phyloP scores from a whole-genome alignment of 2,329 filamentous ascomycete genomes.

The Cladosporium sp. region DNA sequence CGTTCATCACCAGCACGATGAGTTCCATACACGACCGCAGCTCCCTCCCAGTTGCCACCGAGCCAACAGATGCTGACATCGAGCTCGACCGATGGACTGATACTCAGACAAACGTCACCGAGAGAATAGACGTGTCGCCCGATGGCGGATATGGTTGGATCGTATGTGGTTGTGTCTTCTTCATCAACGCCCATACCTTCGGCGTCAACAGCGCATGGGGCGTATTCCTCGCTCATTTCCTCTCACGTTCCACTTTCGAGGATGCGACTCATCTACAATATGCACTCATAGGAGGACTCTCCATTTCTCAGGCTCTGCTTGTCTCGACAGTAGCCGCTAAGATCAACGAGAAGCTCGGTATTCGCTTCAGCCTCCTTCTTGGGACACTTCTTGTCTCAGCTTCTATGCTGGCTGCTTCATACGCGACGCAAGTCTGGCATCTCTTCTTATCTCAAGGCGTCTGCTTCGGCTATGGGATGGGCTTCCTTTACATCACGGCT shows the following conservation, averaged over 20 bases:
- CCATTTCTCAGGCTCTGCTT: slow-evolving; percentile 63
- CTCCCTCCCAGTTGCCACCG: not conserved
- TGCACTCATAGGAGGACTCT: slow-evolving; percentile 73
- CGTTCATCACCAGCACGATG: not conserved
- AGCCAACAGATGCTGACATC: not conserved
- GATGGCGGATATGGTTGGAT: slow-evolving; percentile 62
- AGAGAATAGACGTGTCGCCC: slow-evolving; percentile 47
- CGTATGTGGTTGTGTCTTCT: slow-evolving; percentile 44
- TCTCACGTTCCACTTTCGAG: slow-evolving; percentile 60
- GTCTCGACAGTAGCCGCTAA: slow-evolving; percentile 66
- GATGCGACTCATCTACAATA: slow-evolving; percentile 64
- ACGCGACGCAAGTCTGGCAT: slow-evolving; percentile 69
- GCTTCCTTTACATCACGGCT: slow-evolving; percentile 68
- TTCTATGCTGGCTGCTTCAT: slow-evolving; percentile 68
- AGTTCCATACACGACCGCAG: not conserved
- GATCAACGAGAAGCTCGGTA: slow-evolving; percentile 60
- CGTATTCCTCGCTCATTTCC: slow-evolving; percentile 73
- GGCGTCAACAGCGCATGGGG: slow-evolving; percentile 54
- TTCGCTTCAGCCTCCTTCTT: slow-evolving; percentile 61
- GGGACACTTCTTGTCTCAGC: slow-evolving; percentile 63
- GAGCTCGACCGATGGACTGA: not conserved
- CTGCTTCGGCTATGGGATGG: slow-evolving; percentile 72
- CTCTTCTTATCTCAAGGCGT: slow-evolving; percentile 71
- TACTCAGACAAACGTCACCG: slow-evolving; percentile 4
- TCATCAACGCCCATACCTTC: slow-evolving; percentile 49